These are phyloP conservation scores for Calonectria pauciramosa DNA, from an alignment of 2,329 filamentous ascomycete species.

Conservation along the genomic window DNA sequence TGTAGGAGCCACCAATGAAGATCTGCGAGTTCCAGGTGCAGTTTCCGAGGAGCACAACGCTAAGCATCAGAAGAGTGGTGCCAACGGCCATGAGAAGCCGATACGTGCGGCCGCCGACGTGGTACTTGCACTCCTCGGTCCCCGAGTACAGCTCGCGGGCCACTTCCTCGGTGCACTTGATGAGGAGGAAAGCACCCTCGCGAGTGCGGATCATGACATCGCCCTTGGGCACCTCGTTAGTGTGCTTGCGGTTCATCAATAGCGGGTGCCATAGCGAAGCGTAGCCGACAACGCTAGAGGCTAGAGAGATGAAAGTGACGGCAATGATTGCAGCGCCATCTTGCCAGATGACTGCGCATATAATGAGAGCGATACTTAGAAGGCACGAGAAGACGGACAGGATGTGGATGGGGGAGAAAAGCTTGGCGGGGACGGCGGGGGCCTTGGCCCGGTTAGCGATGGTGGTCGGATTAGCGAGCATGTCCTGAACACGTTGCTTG, in stretches of 20 bases:
- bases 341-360: constrained; percentile 55
- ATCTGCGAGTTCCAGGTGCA: constrained; percentile 73
- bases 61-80: constrained; percentile 72
- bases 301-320: constrained; percentile 64
- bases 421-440: constrained; percentile 62
- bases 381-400: constrained; percentile 65
- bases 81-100: constrained; percentile 68
- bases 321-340: constrained; percentile 56
- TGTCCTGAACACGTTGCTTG: constrained; percentile 57
- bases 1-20: constrained; percentile 69
- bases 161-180: constrained; percentile 71
- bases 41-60: constrained; percentile 73
- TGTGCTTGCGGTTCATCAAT: constrained; percentile 65
- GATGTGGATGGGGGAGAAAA: constrained; percentile 67
- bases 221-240: constrained; percentile 63
- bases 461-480: constrained; percentile 58
- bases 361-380: constrained; percentile 63
- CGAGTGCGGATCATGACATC: constrained; percentile 74
- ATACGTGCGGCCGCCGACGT: constrained; percentile 61
- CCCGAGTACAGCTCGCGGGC: constrained; percentile 74
- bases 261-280: constrained; percentile 71
- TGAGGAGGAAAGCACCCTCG: constrained; percentile 70
- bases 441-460: constrained; percentile 53
- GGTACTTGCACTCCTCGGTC: constrained; percentile 71
- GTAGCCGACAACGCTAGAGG: constrained; percentile 67